Percentiles rank a stretch among this genome's conserved stretches.
phyloP scores from a whole-genome alignment of 495 filamentous ascomycete species.

The Amphirosellinia nigrospora region DNA sequence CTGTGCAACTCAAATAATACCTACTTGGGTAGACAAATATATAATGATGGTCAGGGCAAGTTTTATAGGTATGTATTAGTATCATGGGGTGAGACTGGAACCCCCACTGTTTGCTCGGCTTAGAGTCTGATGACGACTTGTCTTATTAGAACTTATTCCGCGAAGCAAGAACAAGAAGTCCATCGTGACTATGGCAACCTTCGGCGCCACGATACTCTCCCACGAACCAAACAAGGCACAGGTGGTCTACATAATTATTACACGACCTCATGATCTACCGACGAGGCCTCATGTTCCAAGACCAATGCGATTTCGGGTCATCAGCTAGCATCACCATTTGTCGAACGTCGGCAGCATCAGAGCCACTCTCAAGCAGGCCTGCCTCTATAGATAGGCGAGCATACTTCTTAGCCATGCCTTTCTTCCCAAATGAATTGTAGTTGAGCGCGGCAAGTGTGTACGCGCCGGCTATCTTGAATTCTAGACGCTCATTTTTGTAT shows the following conservation, averaged over 20 bases:
- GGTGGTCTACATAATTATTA: background rate
- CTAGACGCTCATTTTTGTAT: constrained; percentile 38
- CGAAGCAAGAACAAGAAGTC: too few relatives aligned
- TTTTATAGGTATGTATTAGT: background rate
- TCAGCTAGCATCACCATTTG: constrained; percentile 26
- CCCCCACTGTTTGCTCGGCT: background rate
- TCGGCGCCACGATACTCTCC: too few relatives aligned
- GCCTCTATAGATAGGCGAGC: constrained; percentile 40
- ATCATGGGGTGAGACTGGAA: background rate
- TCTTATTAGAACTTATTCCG: too few relatives aligned
- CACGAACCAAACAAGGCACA: too few relatives aligned
- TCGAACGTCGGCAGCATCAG: constrained; percentile 32
- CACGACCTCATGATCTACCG: background rate
- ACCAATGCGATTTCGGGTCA: constrained; percentile 23
- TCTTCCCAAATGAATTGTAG: constrained; percentile 44
- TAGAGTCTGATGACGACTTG: too few relatives aligned
- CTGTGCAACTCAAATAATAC: background rate
- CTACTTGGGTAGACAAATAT: background rate
- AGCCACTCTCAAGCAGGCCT: constrained; percentile 37
- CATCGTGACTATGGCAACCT: too few relatives aligned
- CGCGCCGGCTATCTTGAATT: constrained; percentile 36
- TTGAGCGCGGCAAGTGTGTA: constrained; percentile 49
- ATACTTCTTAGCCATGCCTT: constrained; percentile 35
- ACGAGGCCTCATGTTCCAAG: constrained; percentile 25
- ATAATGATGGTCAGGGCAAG: background rate